These are phyloP conservation scores for Arthrobotrys entomopaga DNA, from an alignment of 2,329 filamentous ascomycete species.

Conservation along the genomic window DNA sequence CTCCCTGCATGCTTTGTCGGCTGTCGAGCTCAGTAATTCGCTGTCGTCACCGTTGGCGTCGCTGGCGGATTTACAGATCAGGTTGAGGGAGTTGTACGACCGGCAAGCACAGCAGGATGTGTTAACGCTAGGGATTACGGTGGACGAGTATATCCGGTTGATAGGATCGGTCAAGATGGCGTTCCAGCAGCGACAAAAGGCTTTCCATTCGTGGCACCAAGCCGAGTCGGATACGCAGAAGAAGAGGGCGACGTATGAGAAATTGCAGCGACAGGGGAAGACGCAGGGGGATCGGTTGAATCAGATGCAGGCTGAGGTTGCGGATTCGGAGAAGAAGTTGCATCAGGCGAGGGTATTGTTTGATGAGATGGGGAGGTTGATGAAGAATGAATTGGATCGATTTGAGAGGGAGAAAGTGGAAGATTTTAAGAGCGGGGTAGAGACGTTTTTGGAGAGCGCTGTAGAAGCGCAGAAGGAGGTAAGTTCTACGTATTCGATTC, in stretches of 20 bases:
- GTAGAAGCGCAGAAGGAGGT: conserved; percentile 99
- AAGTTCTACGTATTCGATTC: conserved; percentile 60
- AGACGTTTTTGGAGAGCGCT: conserved; percentile 95
- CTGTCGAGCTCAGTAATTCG: conserved; percentile 88
- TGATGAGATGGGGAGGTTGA: conserved; percentile 94
- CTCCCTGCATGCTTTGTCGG: conserved; percentile 89
- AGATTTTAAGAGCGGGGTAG: conserved; percentile 97
- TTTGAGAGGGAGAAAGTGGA: conserved; percentile 99
- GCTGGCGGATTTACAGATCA: conserved; percentile 90
- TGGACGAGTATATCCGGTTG: conserved; percentile 96
- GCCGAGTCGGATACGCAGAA: conserved; percentile 92
- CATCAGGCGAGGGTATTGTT: conserved; percentile 90
- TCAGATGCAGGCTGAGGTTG: conserved; percentile 90
- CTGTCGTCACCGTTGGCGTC: conserved; percentile 90
- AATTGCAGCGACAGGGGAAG: conserved; percentile 91
- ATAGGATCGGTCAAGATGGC: conserved; percentile 95
- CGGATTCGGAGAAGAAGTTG: conserved; percentile 91
- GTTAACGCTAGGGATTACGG: conserved; percentile 93
- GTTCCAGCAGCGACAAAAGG: conserved; percentile 91
- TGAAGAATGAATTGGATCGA: conserved; percentile 88
- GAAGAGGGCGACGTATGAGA: conserved; percentile 85
- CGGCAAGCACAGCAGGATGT: conserved; percentile 97
- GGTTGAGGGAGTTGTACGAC: conserved; percentile 93
- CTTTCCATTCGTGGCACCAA: conserved; percentile 91
- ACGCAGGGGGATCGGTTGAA: conserved; percentile 95